These are phyloP conservation scores for Curvularia sp. DNA, from an alignment of 2,329 filamentous ascomycete genomes.

Conservation along the genomic window DNA sequence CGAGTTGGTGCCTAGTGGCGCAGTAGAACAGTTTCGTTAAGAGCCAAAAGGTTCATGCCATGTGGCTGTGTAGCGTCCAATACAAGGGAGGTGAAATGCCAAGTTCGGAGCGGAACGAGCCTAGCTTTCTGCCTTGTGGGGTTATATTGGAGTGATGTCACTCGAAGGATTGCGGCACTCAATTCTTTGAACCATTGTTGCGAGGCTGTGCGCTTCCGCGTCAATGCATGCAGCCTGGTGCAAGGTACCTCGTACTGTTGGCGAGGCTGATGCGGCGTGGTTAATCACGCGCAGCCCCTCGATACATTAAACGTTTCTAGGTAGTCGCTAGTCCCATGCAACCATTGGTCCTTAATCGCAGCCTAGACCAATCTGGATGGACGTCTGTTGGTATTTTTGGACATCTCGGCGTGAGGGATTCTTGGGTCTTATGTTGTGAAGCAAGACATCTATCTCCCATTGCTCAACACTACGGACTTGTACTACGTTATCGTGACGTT, in stretches of 20 bases:
- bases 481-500: not conserved
- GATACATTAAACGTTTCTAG: not conserved
- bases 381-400: not conserved
- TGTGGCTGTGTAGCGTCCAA: not conserved
- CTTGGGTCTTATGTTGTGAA: not conserved
- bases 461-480: not conserved
- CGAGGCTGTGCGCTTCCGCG: not conserved
- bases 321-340: not conserved
- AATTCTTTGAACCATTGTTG: not conserved
- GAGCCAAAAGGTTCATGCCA: not conserved
- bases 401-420: not conserved
- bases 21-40: not conserved
- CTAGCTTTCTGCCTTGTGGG: not conserved
- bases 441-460: not conserved
- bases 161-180: not conserved
- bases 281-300: not conserved
- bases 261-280: slow-evolving; percentile 10
- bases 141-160: not conserved
- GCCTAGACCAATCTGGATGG: not conserved
- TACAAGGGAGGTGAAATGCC: not conserved
- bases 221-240: slow-evolving; percentile 1
- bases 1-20: not conserved
- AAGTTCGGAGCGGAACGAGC: not conserved
- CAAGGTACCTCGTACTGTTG: not conserved
- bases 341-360: not conserved